Base-by-base conservation (phyloP, 2,329 filamentous ascomycete species). In the Geosmithia flava region DNA sequence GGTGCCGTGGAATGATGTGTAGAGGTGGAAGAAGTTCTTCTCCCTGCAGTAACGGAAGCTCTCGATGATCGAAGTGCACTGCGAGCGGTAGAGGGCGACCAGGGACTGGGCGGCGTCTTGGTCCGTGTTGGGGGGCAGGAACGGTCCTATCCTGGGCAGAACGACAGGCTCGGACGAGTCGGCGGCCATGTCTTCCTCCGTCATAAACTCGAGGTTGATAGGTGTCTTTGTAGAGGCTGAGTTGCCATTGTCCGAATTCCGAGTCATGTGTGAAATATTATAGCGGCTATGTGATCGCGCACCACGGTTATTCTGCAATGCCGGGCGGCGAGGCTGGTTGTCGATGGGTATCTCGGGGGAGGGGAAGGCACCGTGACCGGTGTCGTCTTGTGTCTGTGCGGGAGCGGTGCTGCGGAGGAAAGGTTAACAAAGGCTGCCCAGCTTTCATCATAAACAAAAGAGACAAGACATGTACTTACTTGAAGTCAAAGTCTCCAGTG, bases 31-130 rank as follows among this genome's bases (percentile, higher is more conserved):
- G 63, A 98, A 95, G 7, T 89, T 91, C 68, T 95, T 95, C 64
- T 96, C 88, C 60, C 93, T 94, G 73, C 91, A 96, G 63, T 87
- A 97, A 29, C 93, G 85, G 52, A 98, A 89, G 56, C 88, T 91
- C 65, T 98, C 93, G 30, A 98, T 85, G 5, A 98, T 76, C 1
- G 90, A 96, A 15, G 93, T 96, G 62, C 90, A 95, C 61, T 97
- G 91, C 2, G 91, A 93, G 46, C 89, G 81, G 61, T 98, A 98
- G 20, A 97, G 74, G 4, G 91, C 90, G 39, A 81, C 80, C 20
- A 98, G 71, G 3, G 89, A 90, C 57, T 86, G 86, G 23, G 89
- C 90, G 7, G 89, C 85, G 59, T 97, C 91, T 1, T 78, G 72
- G 62, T 98, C 93, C 7, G 90, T 95, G 49, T 86, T 85, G 2